phyloP scores from a whole-genome alignment of 2,329 filamentous ascomycete species.

The Monilinia aucupariae region DNA sequence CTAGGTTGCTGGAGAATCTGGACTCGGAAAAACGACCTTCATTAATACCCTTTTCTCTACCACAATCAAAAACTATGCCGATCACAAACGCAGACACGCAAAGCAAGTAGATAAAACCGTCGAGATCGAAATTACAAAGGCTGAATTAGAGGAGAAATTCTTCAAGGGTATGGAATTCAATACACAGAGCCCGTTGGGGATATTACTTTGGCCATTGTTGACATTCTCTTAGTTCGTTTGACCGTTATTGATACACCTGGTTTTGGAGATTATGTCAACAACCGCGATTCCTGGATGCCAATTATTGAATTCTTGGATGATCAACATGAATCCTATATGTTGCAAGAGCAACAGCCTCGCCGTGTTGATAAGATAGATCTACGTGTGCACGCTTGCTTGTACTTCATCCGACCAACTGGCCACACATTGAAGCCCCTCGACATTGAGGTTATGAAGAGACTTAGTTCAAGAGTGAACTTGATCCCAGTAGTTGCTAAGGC shows the following conservation, averaged over 20 bases:
- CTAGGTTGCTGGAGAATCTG: conserved; percentile 96
- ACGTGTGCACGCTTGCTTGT: conserved; percentile 94
- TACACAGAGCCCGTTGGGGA: neutral
- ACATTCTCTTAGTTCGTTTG: conserved; percentile 66
- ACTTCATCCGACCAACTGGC: conserved; percentile 98
- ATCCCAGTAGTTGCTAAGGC: conserved; percentile 99
- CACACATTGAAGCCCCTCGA: conserved; percentile 98
- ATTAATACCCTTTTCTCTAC: conserved; percentile 99
- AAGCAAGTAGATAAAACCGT: conserved; percentile 99
- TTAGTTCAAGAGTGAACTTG: conserved; percentile 95
- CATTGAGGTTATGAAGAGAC: conserved; percentile 99
- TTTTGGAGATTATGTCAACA: conserved; percentile 99
- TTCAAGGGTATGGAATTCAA: conserved; percentile 77
- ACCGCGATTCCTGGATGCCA: conserved; percentile 99
- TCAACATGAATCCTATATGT: conserved; percentile 99
- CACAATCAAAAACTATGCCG: conserved; percentile 99
- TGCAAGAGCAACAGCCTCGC: conserved; percentile 98
- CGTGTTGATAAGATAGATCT: conserved; percentile 98
- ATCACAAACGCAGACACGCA: conserved; percentile 97
- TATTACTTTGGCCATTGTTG: conserved; percentile 17
- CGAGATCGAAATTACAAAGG: conserved; percentile 99
- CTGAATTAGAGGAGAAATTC: conserved; percentile 99
- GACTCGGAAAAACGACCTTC: conserved; percentile 98
- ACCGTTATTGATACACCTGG: conserved; percentile 99
- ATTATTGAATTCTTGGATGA: conserved; percentile 99